Percentiles rank a stretch among this genome's conserved stretches.
These are phyloP conservation scores for Mrakia blollopis DNA, from an alignment of 768 basidiomycete genomes.

Conservation along the genomic window DNA sequence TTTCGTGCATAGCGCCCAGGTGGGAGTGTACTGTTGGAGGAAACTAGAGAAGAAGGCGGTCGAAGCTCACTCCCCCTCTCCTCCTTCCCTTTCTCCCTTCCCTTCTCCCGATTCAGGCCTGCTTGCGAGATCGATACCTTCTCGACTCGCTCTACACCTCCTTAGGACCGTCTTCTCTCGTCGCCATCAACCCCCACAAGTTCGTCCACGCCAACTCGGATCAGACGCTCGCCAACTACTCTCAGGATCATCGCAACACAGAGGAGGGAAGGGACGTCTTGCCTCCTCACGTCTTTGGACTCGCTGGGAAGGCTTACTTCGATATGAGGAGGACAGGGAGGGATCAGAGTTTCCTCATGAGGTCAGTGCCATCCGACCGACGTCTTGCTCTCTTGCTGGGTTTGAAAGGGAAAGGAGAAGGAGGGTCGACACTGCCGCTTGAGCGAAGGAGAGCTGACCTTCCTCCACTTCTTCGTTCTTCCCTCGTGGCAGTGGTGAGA, in stretches of 20 bases:
- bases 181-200: conserved; percentile 91
- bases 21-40: neutral
- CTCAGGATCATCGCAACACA: conserved; percentile 70
- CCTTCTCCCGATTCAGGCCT: conserved; percentile 33
- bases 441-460: neutral
- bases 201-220: conserved; percentile 79
- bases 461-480: conserved; percentile 24
- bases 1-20: neutral
- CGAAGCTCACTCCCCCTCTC: conserved; percentile 1
- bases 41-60: neutral
- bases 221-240: conserved; percentile 75
- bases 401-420: neutral
- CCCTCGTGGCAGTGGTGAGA: conserved; percentile 64
- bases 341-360: conserved; percentile 84
- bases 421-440: neutral
- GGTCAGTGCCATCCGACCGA: conserved; percentile 50
- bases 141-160: conserved; percentile 42
- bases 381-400: too few species aligned
- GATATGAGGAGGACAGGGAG: conserved; percentile 91
- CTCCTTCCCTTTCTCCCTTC: neutral
- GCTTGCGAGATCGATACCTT: conserved; percentile 44
- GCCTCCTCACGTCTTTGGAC: conserved; percentile 81
- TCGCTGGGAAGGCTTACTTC: conserved; percentile 87
- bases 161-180: conserved; percentile 55
- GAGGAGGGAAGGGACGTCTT: conserved; percentile 56